phyloP scores from a whole-genome alignment of 495 filamentous ascomycete species.

The Daldinia concentrica region DNA sequence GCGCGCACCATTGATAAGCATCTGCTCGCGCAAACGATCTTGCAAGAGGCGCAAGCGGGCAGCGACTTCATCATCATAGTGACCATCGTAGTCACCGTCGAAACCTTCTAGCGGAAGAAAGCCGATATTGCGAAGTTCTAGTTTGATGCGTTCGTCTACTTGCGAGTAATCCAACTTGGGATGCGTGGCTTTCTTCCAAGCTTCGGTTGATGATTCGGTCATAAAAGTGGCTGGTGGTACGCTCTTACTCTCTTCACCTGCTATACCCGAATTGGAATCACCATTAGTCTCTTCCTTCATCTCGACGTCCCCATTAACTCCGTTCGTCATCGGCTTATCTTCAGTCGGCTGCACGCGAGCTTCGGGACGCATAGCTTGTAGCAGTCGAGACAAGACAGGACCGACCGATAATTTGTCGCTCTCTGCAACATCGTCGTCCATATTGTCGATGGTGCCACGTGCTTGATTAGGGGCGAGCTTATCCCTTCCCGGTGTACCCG shows the following conservation, averaged over 20 bases:
- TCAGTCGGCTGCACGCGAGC: constrained; percentile 70
- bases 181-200: constrained; percentile 65
- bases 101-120: constrained; percentile 76
- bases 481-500: constrained; percentile 63
- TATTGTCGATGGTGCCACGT: constrained; percentile 81
- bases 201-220: constrained; percentile 70
- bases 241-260: constrained; percentile 54
- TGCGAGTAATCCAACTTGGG: constrained; percentile 81
- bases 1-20: constrained; percentile 85
- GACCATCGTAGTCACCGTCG: constrained; percentile 78
- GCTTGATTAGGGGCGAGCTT: constrained; percentile 80
- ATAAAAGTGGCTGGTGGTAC: constrained; percentile 78
- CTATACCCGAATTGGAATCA: constrained; percentile 51
- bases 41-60: constrained; percentile 89
- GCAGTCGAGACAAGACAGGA: constrained; percentile 82
- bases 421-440: constrained; percentile 85
- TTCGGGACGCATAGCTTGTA: constrained; percentile 84
- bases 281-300: constrained; percentile 62
- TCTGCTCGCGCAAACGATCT: constrained; percentile 78
- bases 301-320: constrained; percentile 64
- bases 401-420: constrained; percentile 92
- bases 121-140: constrained; percentile 92
- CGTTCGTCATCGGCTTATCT: constrained; percentile 64
- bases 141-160: constrained; percentile 88
- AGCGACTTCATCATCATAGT: constrained; percentile 93